Evolutionary conservation across 2,329 filamentous ascomycete genomes (phyloP).

Genomic region (Fusarium virguliforme): DNA sequence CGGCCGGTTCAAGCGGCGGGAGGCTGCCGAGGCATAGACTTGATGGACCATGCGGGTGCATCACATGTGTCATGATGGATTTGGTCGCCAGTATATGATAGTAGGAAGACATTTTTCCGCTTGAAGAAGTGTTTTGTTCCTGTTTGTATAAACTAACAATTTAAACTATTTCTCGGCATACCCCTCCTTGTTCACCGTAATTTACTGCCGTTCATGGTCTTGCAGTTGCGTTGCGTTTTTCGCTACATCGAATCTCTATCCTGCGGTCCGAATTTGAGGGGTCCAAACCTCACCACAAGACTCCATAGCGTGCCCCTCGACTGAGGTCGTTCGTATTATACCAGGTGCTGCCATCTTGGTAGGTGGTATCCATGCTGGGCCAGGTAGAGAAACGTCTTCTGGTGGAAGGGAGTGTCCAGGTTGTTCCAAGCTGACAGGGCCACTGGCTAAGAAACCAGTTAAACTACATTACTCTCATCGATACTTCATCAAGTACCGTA

Average conservation of each 20-base stretch:
- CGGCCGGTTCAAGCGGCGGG: slow-evolving; percentile 10
- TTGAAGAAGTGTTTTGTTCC: background rate
- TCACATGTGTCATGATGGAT: background rate
- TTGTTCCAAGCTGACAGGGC: background rate
- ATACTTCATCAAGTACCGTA: background rate
- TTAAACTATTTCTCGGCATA: background rate
- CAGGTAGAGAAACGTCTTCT: background rate
- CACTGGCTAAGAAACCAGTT: too few species aligned
- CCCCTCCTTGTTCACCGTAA: background rate
- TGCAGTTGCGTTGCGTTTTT: too few species aligned
- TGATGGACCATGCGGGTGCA: background rate
- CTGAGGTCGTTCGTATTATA: background rate
- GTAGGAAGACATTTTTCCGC: background rate
- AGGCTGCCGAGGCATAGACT: background rate
- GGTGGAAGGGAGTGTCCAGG: background rate
- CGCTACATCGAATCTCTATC: too few species aligned
- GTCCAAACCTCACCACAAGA: background rate
- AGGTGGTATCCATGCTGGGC: background rate
- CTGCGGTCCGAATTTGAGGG: background rate
- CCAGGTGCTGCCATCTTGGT: background rate
- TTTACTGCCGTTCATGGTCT: background rate
- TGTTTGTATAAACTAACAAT: background rate
- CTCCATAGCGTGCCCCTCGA: background rate
- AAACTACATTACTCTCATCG: too few species aligned
- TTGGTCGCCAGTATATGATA: background rate